phyloP scores from a whole-genome alignment of 768 basidiomycete species.

The Amanita muscaria region DNA sequence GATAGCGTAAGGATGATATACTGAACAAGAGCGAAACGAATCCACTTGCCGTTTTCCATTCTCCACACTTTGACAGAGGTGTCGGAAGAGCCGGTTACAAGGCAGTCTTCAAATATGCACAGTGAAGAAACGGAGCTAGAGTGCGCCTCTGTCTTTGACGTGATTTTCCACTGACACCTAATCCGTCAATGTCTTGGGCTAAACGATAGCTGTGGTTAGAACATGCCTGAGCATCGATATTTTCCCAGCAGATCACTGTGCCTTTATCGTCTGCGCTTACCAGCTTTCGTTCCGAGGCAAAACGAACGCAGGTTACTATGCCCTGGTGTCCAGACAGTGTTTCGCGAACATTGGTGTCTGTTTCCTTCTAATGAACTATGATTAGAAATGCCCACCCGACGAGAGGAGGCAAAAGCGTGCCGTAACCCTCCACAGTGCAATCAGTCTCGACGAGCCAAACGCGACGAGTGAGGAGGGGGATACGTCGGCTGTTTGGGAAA shows the following conservation, averaged over 20 bases:
- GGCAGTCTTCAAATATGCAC: slow-evolving; percentile 33
- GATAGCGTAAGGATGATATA: slow-evolving; percentile 5
- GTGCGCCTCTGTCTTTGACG: slow-evolving; percentile 49
- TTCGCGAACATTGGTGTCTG: slow-evolving; percentile 46
- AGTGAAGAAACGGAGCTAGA: slow-evolving; percentile 61
- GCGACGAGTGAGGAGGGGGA: slow-evolving; percentile 34
- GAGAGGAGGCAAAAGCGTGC: slow-evolving; percentile 19
- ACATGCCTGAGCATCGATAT: slow-evolving; percentile 30
- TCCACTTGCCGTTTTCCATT: slow-evolving; percentile 17
- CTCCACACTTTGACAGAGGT: slow-evolving; percentile 71
- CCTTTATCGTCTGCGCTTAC: slow-evolving; percentile 76
- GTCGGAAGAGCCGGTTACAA: slow-evolving; percentile 83
- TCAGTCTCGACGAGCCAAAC: slow-evolving; percentile 37
- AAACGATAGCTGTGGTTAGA: background rate
- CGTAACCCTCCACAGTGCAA: slow-evolving; percentile 37
- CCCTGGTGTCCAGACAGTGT: slow-evolving; percentile 74
- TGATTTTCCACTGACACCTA: slow-evolving; percentile 47
- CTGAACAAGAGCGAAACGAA: background rate
- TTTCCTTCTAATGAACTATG: slow-evolving; percentile 34
- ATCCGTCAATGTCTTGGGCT: background rate
- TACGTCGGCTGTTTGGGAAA: slow-evolving; percentile 39
- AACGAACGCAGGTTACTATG: slow-evolving; percentile 69
- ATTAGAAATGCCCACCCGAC: too few relatives aligned
- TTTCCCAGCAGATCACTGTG: slow-evolving; percentile 52
- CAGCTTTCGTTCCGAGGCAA: slow-evolving; percentile 43